A percentile compares a stretch with the other conserved stretches of the same genome.
These are phyloP conservation scores for Irpex sp. DNA, from an alignment of 1,284 basidiomycete genomes.

Conservation along the genomic window DNA sequence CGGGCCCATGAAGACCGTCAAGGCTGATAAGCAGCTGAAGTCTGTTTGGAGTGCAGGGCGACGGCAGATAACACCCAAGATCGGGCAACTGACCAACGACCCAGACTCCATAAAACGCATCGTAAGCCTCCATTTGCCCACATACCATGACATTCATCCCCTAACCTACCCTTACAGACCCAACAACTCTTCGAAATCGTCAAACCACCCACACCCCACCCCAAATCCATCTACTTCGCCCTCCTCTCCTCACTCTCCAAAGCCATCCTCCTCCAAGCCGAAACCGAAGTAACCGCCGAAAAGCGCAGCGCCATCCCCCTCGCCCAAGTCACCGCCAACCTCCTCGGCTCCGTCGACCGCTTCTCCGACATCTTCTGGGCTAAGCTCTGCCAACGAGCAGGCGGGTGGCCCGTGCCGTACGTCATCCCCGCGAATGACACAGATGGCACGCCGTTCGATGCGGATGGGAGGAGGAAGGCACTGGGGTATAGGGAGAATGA, in stretches of 20 bases:
- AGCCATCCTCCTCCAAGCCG: constrained; percentile 87
- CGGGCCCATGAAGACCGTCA: constrained; percentile 72
- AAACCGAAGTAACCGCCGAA: constrained; percentile 91
- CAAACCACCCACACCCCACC: constrained; percentile 34
- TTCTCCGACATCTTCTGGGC: constrained; percentile 82
- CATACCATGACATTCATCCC: neutral
- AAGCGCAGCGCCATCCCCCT: constrained; percentile 83
- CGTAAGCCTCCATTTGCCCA: constrained; percentile 43
- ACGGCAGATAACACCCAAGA: constrained; percentile 84
- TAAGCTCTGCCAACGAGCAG: constrained; percentile 77
- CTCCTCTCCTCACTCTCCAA: constrained; percentile 87
- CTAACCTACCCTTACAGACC: constrained; percentile 42
- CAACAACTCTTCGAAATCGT: constrained; percentile 58
- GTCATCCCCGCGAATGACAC: constrained; percentile 46
- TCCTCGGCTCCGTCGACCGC: constrained; percentile 56
- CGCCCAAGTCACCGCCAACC: constrained; percentile 69
- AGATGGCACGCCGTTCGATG: constrained; percentile 44
- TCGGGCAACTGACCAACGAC: constrained; percentile 91
- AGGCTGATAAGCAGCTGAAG: constrained; percentile 56
- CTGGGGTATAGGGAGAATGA: constrained; percentile 68
- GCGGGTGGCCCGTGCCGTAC: constrained; percentile 66
- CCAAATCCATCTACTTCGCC: constrained; percentile 62
- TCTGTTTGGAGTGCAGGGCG: constrained; percentile 63
- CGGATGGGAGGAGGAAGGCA: constrained; percentile 60
- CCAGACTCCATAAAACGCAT: constrained; percentile 65